A percentile compares a stretch with the other conserved stretches of the same genome.
These are phyloP conservation scores for Claviceps africana DNA, from an alignment of 2,329 filamentous ascomycete genomes.

Conservation along the genomic window DNA sequence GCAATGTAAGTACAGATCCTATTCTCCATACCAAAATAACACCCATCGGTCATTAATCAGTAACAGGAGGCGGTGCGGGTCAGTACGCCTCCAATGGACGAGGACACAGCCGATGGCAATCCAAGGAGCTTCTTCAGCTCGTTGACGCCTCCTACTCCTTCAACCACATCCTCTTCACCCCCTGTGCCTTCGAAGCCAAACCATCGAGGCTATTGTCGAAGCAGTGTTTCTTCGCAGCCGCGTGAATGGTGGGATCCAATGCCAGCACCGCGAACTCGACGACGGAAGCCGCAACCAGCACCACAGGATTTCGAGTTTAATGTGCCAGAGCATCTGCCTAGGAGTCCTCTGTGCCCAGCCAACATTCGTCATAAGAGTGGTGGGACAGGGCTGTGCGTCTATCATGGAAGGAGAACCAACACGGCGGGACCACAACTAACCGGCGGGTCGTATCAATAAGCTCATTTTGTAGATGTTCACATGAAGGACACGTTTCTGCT, in stretches of 20 bases:
- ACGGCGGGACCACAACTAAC: neutral
- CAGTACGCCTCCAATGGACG: constrained; percentile 30
- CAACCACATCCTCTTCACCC: constrained; percentile 1
- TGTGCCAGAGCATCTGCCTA: constrained; percentile 35
- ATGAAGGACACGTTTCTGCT: neutral
- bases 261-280: constrained; percentile 11
- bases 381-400: constrained; percentile 36
- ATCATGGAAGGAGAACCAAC: constrained; percentile 27
- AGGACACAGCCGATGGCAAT: constrained; percentile 22
- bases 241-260: constrained; percentile 24
- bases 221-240: constrained; percentile 12
- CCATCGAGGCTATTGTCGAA: constrained; percentile 9
- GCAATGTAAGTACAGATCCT: constrained; percentile 16
- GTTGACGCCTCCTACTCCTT: constrained; percentile 17
- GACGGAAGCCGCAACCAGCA: constrained; percentile 3
- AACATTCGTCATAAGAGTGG: constrained; percentile 29
- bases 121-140: constrained; percentile 31
- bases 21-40: neutral
- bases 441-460: neutral
- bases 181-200: constrained; percentile 9
- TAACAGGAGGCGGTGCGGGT: constrained; percentile 34
- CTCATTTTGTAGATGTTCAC: neutral
- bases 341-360: constrained; percentile 36
- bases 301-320: constrained; percentile 29
- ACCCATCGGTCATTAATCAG: neutral